These are phyloP conservation scores for Nitzschia inconspicua DNA, from an alignment of 108 stramenopile species.

Conservation along the genomic window DNA sequence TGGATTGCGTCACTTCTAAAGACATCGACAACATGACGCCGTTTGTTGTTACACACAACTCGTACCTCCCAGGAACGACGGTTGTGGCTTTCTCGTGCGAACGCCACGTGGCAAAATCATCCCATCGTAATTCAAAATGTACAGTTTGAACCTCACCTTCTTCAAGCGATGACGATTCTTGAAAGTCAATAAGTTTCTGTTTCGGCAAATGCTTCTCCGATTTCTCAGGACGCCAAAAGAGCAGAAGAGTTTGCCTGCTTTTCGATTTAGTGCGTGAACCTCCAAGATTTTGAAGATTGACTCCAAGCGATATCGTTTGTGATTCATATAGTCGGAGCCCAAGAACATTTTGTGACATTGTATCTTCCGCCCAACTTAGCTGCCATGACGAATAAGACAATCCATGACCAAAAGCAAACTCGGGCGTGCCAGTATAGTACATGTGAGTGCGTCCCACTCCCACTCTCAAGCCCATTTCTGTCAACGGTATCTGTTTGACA, in stretches of 20 bases:
- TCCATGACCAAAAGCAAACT: conserved; percentile 53
- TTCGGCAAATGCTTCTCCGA: neutral
- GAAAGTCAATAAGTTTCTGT: conserved; percentile 23
- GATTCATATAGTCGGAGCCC: neutral
- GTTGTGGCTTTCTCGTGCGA: neutral
- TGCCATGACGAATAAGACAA: conserved; percentile 38
- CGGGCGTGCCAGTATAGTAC: conserved; percentile 37
- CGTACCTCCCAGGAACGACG: conserved; percentile 3
- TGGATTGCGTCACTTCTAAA: no score
- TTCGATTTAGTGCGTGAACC: no score
- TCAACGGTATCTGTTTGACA: conserved; percentile 32
- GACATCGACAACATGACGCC: no score
- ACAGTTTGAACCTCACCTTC: conserved; percentile 11
- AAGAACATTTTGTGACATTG: neutral
- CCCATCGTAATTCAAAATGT: conserved; percentile 4
- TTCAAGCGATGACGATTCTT: conserved; percentile 7
- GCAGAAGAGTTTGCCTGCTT: conserved; percentile 36
- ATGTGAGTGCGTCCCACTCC: conserved; percentile 46
- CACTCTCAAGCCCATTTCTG: conserved; percentile 39
- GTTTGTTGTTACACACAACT: no score
- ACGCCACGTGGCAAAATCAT: conserved; percentile 20
- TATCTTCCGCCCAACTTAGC: conserved; percentile 13
- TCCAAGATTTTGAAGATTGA: conserved; percentile 32
- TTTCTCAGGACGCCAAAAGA: conserved; percentile 25
- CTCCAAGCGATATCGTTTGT: neutral